A percentile compares a stretch with the other conserved stretches of the same genome.
Conservation (phyloP, 768 basidiomycete species). For the Auriculariales sp. region DNA sequence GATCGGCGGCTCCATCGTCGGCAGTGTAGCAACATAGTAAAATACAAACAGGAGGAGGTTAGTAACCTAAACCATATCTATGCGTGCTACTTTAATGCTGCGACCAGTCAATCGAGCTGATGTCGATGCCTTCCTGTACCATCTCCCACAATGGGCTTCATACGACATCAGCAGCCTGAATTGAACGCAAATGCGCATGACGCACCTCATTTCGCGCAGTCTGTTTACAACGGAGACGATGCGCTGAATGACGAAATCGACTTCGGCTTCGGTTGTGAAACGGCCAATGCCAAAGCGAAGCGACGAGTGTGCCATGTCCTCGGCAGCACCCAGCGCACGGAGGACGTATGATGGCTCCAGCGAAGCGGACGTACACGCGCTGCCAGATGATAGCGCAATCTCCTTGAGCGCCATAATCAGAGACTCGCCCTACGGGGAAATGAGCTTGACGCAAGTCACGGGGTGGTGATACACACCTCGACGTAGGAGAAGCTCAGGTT, state of each 20-base stretch:
- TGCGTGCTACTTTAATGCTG: too few relatives aligned
- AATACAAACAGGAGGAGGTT: too few relatives aligned
- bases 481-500: conserved; percentile 94
- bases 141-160: conserved; percentile 93
- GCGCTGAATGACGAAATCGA: conserved; percentile 84
- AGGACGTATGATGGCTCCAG: conserved; percentile 97
- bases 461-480: conserved; percentile 24
- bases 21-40: too few relatives aligned
- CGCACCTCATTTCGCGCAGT: conserved; percentile 86
- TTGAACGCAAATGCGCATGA: conserved; percentile 6
- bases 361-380: conserved; percentile 96
- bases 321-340: conserved; percentile 90
- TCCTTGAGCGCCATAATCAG: conserved; percentile 98
- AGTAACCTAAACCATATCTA: too few relatives aligned
- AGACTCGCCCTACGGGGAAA: conserved; percentile 51
- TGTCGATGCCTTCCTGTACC: conserved; percentile 97
- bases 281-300: conserved; percentile 95
- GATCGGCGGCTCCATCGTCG: too few relatives aligned
- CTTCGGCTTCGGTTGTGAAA: conserved; percentile 93
- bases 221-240: conserved; percentile 77
- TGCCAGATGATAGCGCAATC: conserved; percentile 93
- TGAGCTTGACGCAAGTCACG: background rate
- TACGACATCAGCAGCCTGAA: background rate
- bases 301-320: conserved; percentile 98
- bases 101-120: conserved; percentile 90